Base-by-base conservation (phyloP, 305 asterid species). In the Euphrasia arctica region DNA sequence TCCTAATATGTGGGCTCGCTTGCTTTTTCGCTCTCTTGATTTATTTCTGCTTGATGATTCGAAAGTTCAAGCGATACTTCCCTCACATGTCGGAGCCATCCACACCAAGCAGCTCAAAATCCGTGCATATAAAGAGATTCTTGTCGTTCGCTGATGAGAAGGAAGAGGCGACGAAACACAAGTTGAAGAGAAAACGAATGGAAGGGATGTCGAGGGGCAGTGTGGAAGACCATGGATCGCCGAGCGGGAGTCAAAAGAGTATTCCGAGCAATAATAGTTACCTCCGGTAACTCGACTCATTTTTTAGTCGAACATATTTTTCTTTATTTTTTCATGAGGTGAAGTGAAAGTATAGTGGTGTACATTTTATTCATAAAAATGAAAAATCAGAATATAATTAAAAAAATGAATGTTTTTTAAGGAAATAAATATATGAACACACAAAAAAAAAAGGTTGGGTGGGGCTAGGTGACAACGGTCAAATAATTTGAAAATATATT, bases 61-160 rank as follows among this genome's bases (percentile, higher is more conserved):
- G 56, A 36, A 66, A 83, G 70, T 89, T 82, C 84, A 77, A 63
- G 58, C 74, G 65, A 29, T 68, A 75, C 54, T 64, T 58, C 65
- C 74, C 89, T 49, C 58, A 75, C 39, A 39, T 54, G 47, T 27
- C 73, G 1, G 83, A 58, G 62, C 29, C 69, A 34, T 28, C 51
- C 22, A 12, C 67, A 5, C 36, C n/a, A 2, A 34, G 31, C 54
- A 49, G 54, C 14, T 81, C 87, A 1, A 47, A 45, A 36, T 78
- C 89, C 12, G 12, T 68, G 62, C 63, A 71, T 31, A 41, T 85
- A 18, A 80, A 61, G 69, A 79, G 76, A 47, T 90, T 90, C 74
- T 50, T 82, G 10, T 87, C 94, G n/a, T 90, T 83, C 52, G 81
- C 48, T 1, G 85, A 90, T 68, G 90, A 85, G 76, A 90, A 85